Conservation (phyloP, 768 basidiomycete species). For the Clathrus columnatus region DNA sequence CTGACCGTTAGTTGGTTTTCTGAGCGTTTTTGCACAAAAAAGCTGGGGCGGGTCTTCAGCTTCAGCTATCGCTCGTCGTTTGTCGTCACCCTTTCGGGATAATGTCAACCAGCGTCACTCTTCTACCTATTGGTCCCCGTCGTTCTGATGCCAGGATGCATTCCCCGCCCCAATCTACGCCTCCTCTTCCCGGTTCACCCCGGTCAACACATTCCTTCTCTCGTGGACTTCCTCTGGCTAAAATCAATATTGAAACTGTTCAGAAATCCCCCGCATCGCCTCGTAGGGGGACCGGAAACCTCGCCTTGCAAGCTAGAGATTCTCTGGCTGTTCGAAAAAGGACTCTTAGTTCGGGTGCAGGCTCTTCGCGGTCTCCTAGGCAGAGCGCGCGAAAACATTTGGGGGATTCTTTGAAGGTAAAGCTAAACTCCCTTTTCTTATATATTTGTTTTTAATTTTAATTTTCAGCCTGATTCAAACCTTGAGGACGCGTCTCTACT, state of each 20-base stretch:
- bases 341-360: constrained; percentile 6
- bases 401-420: neutral
- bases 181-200: neutral
- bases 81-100: neutral
- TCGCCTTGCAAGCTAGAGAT: constrained; percentile 8
- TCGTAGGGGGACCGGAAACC: neutral
- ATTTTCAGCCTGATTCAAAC: neutral
- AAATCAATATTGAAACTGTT: constrained; percentile 5
- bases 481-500: neutral
- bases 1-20: neutral
- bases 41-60: constrained; percentile 12
- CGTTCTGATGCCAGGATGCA: constrained; percentile 3
- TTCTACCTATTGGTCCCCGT: neutral
- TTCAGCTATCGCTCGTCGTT: neutral
- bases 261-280: neutral
- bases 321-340: constrained; percentile 8
- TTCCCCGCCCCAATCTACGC: neutral
- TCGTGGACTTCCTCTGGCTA: neutral
- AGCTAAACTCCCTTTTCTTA: neutral
- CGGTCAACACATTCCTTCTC: constrained; percentile 7
- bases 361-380: constrained; percentile 2
- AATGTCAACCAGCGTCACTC: constrained; percentile 5
- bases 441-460: neutral
- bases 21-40: neutral
- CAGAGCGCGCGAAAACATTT: constrained; percentile 2